phyloP scores from a whole-genome alignment of 2,329 filamentous ascomycete genomes.

The Gliomastix tumulicola region DNA sequence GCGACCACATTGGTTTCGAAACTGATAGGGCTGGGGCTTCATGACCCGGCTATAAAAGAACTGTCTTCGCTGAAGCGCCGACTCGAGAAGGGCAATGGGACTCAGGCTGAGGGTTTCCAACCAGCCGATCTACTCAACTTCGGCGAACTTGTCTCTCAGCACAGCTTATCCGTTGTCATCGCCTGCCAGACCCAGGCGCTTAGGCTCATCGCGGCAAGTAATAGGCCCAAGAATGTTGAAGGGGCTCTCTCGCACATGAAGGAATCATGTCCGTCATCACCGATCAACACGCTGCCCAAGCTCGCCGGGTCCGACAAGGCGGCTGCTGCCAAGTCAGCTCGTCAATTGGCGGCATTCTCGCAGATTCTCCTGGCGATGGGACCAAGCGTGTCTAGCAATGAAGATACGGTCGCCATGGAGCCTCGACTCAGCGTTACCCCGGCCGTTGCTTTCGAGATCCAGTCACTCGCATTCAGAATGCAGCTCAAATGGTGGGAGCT shows the following conservation, averaged over 20 bases:
- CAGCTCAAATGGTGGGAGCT: constrained; percentile 62
- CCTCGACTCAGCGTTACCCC: constrained; percentile 49
- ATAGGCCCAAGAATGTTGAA: constrained; percentile 53
- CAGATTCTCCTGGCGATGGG: constrained; percentile 59
- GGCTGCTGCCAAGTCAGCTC: constrained; percentile 47
- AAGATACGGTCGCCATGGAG: constrained; percentile 50
- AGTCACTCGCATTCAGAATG: constrained; percentile 54
- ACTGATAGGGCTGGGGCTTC: constrained; percentile 55
- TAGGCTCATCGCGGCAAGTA: constrained; percentile 52
- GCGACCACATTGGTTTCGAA: constrained; percentile 64
- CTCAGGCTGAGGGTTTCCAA: neutral
- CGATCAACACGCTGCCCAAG: constrained; percentile 46
- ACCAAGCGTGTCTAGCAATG: constrained; percentile 57
- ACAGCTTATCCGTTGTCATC: constrained; percentile 48
- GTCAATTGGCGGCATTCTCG: constrained; percentile 60
- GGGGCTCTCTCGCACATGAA: constrained; percentile 47
- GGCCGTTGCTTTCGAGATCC: constrained; percentile 51
- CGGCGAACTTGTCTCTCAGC: constrained; percentile 31
- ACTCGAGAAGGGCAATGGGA: constrained; percentile 33
- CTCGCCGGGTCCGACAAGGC: constrained; percentile 33
- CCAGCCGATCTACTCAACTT: constrained; percentile 55
- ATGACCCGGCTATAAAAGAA: constrained; percentile 64
- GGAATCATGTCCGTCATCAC: constrained; percentile 46
- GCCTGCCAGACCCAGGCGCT: constrained; percentile 59
- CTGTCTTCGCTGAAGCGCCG: constrained; percentile 58